Base-by-base conservation (phyloP, 208 protist species). In the Eutreptiella sp. region DNA sequence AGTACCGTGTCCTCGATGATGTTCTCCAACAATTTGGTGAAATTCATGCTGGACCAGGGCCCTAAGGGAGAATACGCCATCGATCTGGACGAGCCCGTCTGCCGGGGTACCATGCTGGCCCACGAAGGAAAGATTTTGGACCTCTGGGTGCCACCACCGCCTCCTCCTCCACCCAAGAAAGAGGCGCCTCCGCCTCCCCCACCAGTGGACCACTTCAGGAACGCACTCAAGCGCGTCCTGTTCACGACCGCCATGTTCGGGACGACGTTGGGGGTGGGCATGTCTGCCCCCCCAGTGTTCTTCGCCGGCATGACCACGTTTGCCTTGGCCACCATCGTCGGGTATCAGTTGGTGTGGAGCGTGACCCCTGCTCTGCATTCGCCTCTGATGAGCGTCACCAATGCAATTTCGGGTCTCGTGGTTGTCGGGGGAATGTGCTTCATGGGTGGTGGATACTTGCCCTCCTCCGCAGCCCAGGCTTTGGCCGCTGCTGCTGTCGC, bases 371-470 rank as follows among this genome's bases (percentile, higher is more conserved):
- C 91, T 0, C 83, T 95, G 4, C 90, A 95, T 63, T 83, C 87
- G 5, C 90, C 91, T 4, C 66, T 95, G 4, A 96, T 95, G 90
- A 73, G 79, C 0, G 78, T 94, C 4, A 95, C 89, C 28, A 95
- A 95, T 71, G 90, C 90, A 33, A 81, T 95, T 26, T 90, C 82
- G 27, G 84, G 84, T 46, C 75, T 85, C 45, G 63, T 87, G 0
- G 75, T 85, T 4, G 62, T 82, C 14, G 75, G 76, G 46, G 76
- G 59, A n/a, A 26, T 88, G 46, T n/a, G 69, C 43, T 46, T 55
- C n/a, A n/a, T 77, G 42, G 38, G 43, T 23, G 45, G 45, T 16
- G 26, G 66, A 72, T 33, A 38, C 0, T n/a, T 50, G 47, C 36
- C 19, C 3, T 75, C 83, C 52, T 67, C 73, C 32, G 70, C 75